Base-by-base conservation (phyloP, 2,329 filamentous ascomycete species). In the Herpotrichia juniperi region DNA sequence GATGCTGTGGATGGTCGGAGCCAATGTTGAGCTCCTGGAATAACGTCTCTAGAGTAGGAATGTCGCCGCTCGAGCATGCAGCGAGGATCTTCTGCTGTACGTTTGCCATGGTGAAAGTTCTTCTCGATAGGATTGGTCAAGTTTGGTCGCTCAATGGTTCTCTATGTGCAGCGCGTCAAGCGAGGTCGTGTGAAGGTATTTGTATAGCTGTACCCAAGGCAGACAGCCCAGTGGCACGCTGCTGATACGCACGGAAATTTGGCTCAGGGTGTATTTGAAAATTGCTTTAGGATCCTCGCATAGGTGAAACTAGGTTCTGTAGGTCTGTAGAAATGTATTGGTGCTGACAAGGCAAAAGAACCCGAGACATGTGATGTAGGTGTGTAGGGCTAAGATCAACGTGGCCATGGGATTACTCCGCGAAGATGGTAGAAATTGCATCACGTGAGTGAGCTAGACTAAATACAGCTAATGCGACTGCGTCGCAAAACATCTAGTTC, bases 61-160 rank as follows among this genome's bases (percentile, higher is more conserved):
- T 47, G 21, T 46, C 37, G 25, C 50, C 50, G n/a, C 17, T 52
- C 17, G 43, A 42, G 26, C 50, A 47, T 12, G 50, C 50, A 21
- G 28, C 37, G 16, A 47, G 19, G 11, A 52, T 52, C 28, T 9
- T 31, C 28, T 31, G 28, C 9, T n/a, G 28, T 31, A 31, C 28
- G 28, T 31, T 31, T 9, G 28, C 28, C 28, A 31, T 31, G 28
- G 28, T 31, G 28, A 31, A 9, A 31, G 28, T 31, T 31, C 28
- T 31, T 31, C 28, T 31, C 28, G n/a, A 31, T 31, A 31, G 9
- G 28, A 31, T 9, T 9, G 28, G 28, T 31, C 28, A n/a, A n/a
- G 28, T 9, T 31, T 31, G 28, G 28, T 31, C 28, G 28, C 28
- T 31, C 9, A 31, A 9, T 31, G 28, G 28, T 31, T 9, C n/a